These are phyloP conservation scores for Podila horticola DNA, from an alignment of 192 early-diverging fungal genomes.

Conservation along the genomic window DNA sequence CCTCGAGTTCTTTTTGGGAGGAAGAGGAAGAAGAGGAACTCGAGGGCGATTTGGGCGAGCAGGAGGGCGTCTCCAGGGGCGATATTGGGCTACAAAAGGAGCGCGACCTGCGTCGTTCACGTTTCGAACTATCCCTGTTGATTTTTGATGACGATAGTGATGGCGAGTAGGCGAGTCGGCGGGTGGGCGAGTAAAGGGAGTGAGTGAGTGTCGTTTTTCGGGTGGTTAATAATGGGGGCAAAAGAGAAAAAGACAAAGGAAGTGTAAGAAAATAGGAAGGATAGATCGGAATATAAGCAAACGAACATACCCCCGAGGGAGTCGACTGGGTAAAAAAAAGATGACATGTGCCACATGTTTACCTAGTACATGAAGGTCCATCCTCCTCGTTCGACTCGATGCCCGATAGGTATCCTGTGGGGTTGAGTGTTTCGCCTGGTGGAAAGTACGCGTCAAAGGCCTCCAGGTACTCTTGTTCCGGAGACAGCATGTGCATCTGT, in stretches of 20 bases:
- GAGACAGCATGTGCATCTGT: not conserved
- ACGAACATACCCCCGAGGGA: conserved; percentile 4
- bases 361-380: not conserved
- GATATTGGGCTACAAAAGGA: conserved; percentile 11
- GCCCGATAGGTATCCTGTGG: not conserved
- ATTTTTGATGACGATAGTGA: not conserved
- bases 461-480: conserved; percentile 23
- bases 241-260: not conserved
- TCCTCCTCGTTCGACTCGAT: not conserved
- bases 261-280: not conserved
- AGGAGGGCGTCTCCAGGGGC: conserved; percentile 5
- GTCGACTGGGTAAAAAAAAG: not conserved
- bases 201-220: too few relatives aligned
- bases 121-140: not conserved
- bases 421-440: not conserved
- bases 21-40: conserved; percentile 5
- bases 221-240: too few relatives aligned
- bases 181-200: too few relatives aligned
- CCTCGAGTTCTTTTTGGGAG: conserved; percentile 6
- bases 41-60: conserved; percentile 6
- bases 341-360: not conserved
- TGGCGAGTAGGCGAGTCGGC: not conserved
- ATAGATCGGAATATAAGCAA: not conserved
- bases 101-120: conserved; percentile 21
- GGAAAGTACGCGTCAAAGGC: conserved; percentile 20